phyloP scores from a whole-genome alignment of 2,329 filamentous ascomycete species.

The Raffaelea arxii region DNA sequence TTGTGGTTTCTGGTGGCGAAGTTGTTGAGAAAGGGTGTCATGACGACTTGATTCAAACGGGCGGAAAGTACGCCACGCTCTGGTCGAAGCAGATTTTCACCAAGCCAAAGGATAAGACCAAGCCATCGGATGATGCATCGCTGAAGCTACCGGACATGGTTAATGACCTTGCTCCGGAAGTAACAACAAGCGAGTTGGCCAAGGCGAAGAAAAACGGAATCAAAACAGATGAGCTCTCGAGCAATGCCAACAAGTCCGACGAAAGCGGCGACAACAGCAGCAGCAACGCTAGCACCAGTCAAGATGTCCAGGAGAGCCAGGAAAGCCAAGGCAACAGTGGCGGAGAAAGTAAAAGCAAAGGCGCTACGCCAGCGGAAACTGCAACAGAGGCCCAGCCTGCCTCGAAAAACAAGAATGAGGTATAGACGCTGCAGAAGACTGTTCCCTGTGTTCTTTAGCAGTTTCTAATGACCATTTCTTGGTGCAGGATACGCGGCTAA shows the following conservation, averaged over 20 bases:
- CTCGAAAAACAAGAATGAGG: conserved; percentile 36
- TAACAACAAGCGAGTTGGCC: conserved; percentile 23
- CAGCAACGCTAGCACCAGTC: too few species aligned
- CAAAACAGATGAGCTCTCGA: background rate
- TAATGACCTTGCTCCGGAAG: conserved; percentile 27
- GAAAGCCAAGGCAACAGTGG: conserved; percentile 2
- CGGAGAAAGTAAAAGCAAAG: conserved; percentile 13
- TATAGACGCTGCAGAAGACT: conserved; percentile 29
- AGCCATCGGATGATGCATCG: conserved; percentile 11
- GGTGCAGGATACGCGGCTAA: conserved; percentile 41
- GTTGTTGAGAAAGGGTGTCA: conserved; percentile 57
- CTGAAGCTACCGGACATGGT: conserved; percentile 19
- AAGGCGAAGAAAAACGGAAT: conserved; percentile 19
- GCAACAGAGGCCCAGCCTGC: conserved; percentile 20
- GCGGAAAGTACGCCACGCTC: conserved; percentile 53
- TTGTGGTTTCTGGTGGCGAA: conserved; percentile 53
- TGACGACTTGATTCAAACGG: conserved; percentile 43
- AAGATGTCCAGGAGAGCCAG: too few species aligned
- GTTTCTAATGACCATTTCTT: conserved; percentile 27
- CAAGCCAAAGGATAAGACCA: conserved; percentile 32
- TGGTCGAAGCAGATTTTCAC: conserved; percentile 53
- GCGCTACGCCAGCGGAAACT: conserved; percentile 2
- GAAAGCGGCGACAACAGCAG: too few species aligned
- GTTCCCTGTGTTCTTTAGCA: conserved; percentile 27
- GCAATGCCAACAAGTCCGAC: too few species aligned